These are phyloP conservation scores for Colletotrichum sp. DNA, from an alignment of 2,329 filamentous ascomycete species.

Conservation along the genomic window DNA sequence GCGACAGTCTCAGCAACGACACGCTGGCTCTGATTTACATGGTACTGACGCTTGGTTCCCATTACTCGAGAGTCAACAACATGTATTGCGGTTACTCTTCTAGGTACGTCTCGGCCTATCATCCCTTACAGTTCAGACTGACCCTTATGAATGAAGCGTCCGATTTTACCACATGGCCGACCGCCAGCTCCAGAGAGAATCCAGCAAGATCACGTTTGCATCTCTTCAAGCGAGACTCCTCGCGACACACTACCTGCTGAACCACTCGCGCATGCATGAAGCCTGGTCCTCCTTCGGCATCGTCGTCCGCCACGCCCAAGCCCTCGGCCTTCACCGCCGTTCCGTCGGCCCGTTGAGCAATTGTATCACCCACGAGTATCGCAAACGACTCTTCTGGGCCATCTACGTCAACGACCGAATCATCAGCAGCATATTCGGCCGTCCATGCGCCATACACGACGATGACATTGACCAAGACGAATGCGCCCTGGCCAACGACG, in stretches of 20 bases:
- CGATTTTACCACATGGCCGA: background rate
- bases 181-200: background rate
- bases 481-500: background rate
- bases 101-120: background rate
- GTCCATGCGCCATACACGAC: conserved; percentile 26
- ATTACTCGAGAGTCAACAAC: background rate
- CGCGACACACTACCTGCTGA: background rate
- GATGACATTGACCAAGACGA: conserved; percentile 21
- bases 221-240: background rate
- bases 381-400: conserved; percentile 26
- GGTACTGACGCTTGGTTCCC: background rate
- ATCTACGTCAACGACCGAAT: conserved; percentile 27
- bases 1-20: background rate
- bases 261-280: background rate
- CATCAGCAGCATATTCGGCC: conserved; percentile 26
- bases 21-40: background rate
- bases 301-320: background rate
- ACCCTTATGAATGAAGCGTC: background rate
- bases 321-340: background rate
- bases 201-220: background rate
- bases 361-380: background rate
- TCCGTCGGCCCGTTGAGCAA: background rate
- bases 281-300: background rate
- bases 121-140: background rate
- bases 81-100: background rate